phyloP scores from a whole-genome alignment of 441 rosid genomes.

The Populus trichocarpa region DNA sequence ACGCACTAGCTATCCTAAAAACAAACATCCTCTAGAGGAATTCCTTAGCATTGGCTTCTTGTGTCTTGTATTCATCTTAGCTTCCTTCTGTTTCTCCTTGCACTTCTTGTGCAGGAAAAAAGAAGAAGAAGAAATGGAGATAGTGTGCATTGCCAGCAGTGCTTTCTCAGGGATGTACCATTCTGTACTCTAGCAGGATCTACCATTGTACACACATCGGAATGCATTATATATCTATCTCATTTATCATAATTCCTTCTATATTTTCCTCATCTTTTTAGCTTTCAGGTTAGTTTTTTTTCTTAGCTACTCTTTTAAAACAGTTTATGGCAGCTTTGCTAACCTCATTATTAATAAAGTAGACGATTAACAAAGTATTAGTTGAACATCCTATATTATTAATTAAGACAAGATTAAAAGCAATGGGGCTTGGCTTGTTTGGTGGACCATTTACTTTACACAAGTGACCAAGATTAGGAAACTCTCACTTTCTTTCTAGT shows the following conservation, averaged over 20 bases:
- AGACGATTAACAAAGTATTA: not conserved
- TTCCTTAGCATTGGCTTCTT: not conserved
- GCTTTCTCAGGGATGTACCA: not conserved
- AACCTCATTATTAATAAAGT: not conserved
- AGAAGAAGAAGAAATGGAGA: not conserved
- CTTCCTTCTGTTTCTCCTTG: not conserved
- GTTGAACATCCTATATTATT: not conserved
- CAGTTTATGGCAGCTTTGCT: constrained; percentile 25
- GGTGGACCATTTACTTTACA: constrained; percentile 7
- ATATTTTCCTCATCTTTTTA: not conserved
- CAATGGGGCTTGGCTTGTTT: constrained; percentile 1
- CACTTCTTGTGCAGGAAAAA: not conserved
- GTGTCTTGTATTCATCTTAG: not conserved
- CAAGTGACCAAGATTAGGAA: constrained; percentile 2
- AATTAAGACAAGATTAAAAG: constrained; percentile 18
- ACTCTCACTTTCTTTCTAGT: constrained; percentile 10
- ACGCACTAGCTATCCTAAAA: too few species aligned
- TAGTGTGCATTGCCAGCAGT: not conserved
- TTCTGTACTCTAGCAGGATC: not conserved
- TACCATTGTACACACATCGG: not conserved
- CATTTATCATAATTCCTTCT: constrained; percentile 3
- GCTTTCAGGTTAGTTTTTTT: not conserved
- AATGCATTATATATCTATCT: not conserved
- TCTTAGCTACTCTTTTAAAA: not conserved
- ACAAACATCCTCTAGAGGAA: too few species aligned